A percentile compares a stretch with the other conserved stretches of the same genome.
Conservation (phyloP, 116 monocot species). For the Zostera marina region DNA sequence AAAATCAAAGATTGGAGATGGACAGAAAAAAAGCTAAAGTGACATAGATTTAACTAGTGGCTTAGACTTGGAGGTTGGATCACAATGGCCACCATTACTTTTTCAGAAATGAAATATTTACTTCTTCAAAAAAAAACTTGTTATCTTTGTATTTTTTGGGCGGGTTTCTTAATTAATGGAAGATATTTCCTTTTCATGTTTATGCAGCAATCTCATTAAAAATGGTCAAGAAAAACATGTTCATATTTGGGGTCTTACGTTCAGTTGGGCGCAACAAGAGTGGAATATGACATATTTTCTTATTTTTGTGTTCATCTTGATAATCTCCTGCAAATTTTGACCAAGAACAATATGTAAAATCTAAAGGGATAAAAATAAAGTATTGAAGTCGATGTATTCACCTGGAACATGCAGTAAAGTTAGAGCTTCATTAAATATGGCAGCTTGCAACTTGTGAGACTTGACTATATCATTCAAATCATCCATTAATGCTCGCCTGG, state of each 20-base stretch:
- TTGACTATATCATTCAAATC: slow-evolving; percentile 46
- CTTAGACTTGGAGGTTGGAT: too few relatives aligned
- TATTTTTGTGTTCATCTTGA: slow-evolving; percentile 13
- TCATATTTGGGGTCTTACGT: slow-evolving; percentile 42
- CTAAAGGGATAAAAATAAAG: not conserved
- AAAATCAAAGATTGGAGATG: not conserved
- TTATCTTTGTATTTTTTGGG: too few relatives aligned
- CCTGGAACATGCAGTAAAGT: slow-evolving; percentile 27
- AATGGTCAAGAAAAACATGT: not conserved
- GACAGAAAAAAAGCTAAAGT: not conserved
- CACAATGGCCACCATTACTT: too few relatives aligned
- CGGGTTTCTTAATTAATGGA: too few relatives aligned
- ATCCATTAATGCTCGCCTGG: slow-evolving; percentile 29
- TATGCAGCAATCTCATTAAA: not conserved
- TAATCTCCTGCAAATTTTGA: slow-evolving; percentile 2
- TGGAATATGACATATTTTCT: slow-evolving; percentile 51
- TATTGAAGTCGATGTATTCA: slow-evolving; percentile 2
- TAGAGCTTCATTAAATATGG: slow-evolving; percentile 57
- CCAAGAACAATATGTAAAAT: slow-evolving; percentile 1
- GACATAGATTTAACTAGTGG: not conserved
- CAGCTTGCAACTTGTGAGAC: slow-evolving; percentile 47
- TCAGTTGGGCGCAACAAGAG: slow-evolving; percentile 65
- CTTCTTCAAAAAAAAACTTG: too few relatives aligned
- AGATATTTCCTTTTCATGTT: not conserved
- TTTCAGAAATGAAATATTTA: too few relatives aligned